These are phyloP conservation scores for Sarcodon aspratus DNA, from an alignment of 768 basidiomycete genomes.

Conservation along the genomic window DNA sequence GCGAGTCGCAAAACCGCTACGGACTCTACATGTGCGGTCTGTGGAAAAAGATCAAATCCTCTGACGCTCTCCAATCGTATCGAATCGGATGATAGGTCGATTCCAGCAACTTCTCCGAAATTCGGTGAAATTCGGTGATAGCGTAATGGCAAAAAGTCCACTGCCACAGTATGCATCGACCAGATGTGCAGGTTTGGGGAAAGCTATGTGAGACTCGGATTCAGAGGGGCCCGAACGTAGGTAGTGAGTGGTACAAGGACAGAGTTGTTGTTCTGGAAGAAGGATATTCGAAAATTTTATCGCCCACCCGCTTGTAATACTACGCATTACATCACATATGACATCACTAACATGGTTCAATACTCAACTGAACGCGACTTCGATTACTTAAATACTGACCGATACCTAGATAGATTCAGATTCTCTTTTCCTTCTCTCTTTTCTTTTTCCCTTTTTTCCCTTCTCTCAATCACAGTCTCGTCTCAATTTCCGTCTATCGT, in stretches of 20 bases:
- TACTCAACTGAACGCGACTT: too few species aligned
- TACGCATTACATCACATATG: too few species aligned
- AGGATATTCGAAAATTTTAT: slow-evolving; percentile 83
- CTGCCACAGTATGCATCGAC: slow-evolving; percentile 93
- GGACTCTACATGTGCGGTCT: slow-evolving; percentile 86
- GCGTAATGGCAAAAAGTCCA: slow-evolving; percentile 78
- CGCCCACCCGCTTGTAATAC: slow-evolving; percentile 40
- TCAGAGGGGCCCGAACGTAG: slow-evolving; percentile 46
- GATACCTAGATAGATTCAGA: too few species aligned
- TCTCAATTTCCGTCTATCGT: too few species aligned
- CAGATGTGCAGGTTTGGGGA: slow-evolving; percentile 56
- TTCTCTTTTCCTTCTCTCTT: too few species aligned
- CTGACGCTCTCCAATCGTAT: slow-evolving; percentile 74
- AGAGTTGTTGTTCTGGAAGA: slow-evolving; percentile 98
- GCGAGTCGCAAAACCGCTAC: slow-evolving; percentile 44
- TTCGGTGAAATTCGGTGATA: slow-evolving; percentile 59
- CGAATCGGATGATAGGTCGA: slow-evolving; percentile 70
- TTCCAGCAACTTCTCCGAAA: slow-evolving; percentile 74
- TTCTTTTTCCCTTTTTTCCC: too few species aligned
- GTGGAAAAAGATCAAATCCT: slow-evolving; percentile 93
- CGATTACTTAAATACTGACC: too few species aligned
- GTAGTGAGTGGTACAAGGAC: slow-evolving; percentile 76
- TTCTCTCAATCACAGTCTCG: too few species aligned
- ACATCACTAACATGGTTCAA: too few species aligned
- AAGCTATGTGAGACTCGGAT: background rate